These are phyloP conservation scores for Ophidiomyces ophidiicola DNA, from an alignment of 2,329 filamentous ascomycete species.

Conservation along the genomic window DNA sequence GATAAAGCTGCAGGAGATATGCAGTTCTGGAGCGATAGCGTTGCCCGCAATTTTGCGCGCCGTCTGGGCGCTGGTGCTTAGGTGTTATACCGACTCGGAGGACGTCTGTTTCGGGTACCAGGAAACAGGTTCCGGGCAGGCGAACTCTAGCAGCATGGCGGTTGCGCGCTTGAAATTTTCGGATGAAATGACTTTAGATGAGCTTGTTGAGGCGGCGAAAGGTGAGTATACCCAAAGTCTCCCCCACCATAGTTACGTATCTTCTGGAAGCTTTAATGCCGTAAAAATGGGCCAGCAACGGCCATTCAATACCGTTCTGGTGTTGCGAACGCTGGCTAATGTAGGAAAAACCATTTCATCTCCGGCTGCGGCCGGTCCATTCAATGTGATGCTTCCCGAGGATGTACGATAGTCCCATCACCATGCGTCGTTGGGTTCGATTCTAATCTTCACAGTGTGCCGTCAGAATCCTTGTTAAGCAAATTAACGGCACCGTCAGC, in stretches of 20 bases:
- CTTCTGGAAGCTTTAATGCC: constrained; percentile 9
- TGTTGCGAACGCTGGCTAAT: constrained; percentile 24
- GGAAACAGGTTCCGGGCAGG: constrained; percentile 19
- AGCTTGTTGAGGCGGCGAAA: constrained; percentile 22
- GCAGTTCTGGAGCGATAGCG: constrained; percentile 4
- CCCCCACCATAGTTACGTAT: constrained; percentile 11
- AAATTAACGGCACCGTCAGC: constrained; percentile 24
- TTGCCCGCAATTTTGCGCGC: constrained; percentile 25
- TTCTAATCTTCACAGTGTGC: constrained; percentile 23
- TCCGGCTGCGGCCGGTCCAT: constrained; percentile 16
- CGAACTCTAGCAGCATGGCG: constrained; percentile 16
- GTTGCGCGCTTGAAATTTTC: constrained; percentile 21
- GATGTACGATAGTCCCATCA: constrained; percentile 21
- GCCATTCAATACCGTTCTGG: constrained; percentile 28
- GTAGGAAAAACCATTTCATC: constrained; percentile 14
- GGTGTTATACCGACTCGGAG: constrained; percentile 36
- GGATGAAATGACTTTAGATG: constrained; percentile 21
- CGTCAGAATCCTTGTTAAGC: constrained; percentile 27
- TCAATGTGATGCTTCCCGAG: constrained; percentile 24
- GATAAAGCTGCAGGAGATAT: constrained; percentile 15
- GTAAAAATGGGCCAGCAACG: constrained; percentile 16
- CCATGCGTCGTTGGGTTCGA: too few relatives aligned
- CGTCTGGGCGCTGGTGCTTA: constrained; percentile 37
- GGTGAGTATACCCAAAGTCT: constrained; percentile 12
- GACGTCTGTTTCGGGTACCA: constrained; percentile 39